These are phyloP conservation scores for Eimeria necatrix DNA, from an alignment of 169 alveolate genomes.

Conservation along the genomic window DNA sequence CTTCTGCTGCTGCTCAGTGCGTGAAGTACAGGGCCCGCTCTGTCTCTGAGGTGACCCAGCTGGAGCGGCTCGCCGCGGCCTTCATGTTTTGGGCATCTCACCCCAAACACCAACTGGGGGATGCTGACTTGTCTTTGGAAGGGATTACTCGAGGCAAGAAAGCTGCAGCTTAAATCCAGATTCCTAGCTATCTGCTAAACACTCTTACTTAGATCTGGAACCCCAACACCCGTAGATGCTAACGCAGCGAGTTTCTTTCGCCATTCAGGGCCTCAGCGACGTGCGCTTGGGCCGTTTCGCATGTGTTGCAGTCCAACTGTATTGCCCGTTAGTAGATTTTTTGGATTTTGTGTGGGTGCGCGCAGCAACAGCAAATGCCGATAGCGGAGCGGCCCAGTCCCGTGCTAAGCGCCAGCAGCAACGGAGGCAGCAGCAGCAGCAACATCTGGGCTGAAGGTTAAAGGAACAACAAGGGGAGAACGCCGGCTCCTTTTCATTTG, in stretches of 20 bases:
- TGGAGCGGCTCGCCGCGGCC: conserved; percentile 44
- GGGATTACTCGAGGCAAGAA: background rate
- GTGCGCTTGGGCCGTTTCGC: no score
- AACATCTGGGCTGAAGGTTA: background rate
- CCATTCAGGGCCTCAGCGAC: no score
- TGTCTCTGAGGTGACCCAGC: background rate
- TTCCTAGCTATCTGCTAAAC: no score
- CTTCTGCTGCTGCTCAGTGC: background rate
- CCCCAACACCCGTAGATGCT: no score
- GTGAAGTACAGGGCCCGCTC: background rate
- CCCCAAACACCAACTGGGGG: background rate
- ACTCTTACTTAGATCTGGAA: no score
- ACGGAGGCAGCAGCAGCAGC: background rate
- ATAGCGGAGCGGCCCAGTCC: background rate
- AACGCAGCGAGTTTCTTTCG: no score
- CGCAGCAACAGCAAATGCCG: background rate
- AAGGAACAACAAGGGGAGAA: background rate
- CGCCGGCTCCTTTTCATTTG: no score
- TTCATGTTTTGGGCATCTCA: background rate
- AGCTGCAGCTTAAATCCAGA: no score
- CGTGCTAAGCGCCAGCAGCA: background rate
- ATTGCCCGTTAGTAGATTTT: no score
- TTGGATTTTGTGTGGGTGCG: background rate
- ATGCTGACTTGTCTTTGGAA: background rate
- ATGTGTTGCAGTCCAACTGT: no score